Base-by-base conservation (phyloP, 108 stramenopile genomes). In the Cyclotella distinguenda region DNA sequence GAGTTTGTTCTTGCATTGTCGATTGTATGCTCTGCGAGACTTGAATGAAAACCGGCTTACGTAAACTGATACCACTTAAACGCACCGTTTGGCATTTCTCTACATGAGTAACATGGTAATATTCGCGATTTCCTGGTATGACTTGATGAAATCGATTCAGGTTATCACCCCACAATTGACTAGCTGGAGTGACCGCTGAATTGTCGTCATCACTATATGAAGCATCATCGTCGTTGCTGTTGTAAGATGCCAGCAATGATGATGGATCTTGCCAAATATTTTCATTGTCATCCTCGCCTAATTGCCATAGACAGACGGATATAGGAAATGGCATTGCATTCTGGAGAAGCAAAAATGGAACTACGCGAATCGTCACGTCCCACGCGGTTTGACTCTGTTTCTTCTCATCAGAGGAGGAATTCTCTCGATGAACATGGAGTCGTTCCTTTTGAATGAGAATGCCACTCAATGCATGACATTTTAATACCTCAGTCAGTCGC, bases 401-500 rank as follows among this genome's bases (percentile, higher is more conserved):
- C 4, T 27, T 46, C 32, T 43, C 49, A 40, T 18, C 27, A 13
- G 11, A n/a, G 0, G 23, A 22, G 18, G 21, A 22, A 11, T 47
- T 27, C 25, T 27, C 28, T 47, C 38, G 11, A 5, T 32, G 69
- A 31, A 73, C 52, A 25, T 64, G 33, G 46, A 66, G 50, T 22
- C 72, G 65, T 30, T 61, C 61, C 32, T 54, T 66, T 30, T 59
- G 49, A 49, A 73, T 45, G 16, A 35, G 15, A 7, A 73, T 54
- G 10, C 72, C 72, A 39, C 65, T 67, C 16, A 59, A 15, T 15
- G 72, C 44, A 46, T 73, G 72, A 25, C 66, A 73, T 19, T 45
- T 66, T 5, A 34, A 43, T 21, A 74, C 67, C 19, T 68, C 73
- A 27, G 42, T 10, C 5, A 67, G 13, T 9, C 62, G 10, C 50